These are phyloP conservation scores for Hermanozyma aechmeae DNA, from an alignment of 805 yeast species.

Conservation along the genomic window DNA sequence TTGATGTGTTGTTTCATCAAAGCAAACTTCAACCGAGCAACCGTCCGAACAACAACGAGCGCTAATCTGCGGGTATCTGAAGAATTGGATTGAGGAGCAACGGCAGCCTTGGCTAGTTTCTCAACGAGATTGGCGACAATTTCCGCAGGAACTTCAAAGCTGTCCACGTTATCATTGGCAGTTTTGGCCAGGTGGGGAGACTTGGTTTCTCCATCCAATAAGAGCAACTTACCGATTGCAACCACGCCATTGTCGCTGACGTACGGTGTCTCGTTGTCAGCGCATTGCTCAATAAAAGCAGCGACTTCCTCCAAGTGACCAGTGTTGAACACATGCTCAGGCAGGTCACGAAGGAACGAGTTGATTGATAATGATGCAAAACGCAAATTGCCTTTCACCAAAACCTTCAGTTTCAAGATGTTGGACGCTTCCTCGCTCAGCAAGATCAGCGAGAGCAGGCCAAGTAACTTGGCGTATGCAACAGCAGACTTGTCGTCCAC, in stretches of 20 bases:
- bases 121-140: constrained; percentile 33
- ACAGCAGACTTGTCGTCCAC: constrained; percentile 54
- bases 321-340: constrained; percentile 47
- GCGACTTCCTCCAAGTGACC: constrained; percentile 44
- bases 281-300: constrained; percentile 36
- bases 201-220: constrained; percentile 36
- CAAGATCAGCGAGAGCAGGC: constrained; percentile 63
- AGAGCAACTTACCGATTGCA: constrained; percentile 74
- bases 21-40: constrained; percentile 51
- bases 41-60: constrained; percentile 65
- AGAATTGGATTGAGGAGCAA: constrained; percentile 52
- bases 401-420: constrained; percentile 51
- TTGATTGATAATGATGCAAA: constrained; percentile 68
- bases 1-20: constrained; percentile 47
- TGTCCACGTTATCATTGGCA: constrained; percentile 4
- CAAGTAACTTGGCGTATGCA: constrained; percentile 71
- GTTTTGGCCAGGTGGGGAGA: constrained; percentile 18
- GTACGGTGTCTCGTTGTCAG: constrained; percentile 35
- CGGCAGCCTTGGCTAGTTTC: constrained; percentile 40
- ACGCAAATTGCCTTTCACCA: constrained; percentile 37
- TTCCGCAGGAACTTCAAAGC: constrained; percentile 34
- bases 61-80: constrained; percentile 73
- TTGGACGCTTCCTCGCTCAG: constrained; percentile 53
- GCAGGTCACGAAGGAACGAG: constrained; percentile 72
- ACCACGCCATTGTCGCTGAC: constrained; percentile 67